A percentile compares a stretch with the other conserved stretches of the same genome.
Conservation (phyloP, 768 basidiomycete species). For the Lactarius sanguifluus region DNA sequence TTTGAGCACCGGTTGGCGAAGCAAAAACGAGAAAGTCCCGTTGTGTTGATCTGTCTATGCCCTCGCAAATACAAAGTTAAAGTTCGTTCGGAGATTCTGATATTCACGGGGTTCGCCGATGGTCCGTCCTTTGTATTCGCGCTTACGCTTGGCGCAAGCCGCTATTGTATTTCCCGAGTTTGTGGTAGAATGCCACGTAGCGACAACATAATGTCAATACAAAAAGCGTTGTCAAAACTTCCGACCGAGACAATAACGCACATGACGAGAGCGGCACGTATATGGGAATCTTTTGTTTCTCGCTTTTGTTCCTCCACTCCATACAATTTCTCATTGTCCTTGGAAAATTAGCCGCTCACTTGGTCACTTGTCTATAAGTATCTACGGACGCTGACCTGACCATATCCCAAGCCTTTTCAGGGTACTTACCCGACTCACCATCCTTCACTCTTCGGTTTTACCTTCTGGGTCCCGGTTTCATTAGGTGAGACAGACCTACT, state of each 20-base stretch:
- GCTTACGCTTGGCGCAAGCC: neutral
- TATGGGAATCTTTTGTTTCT: constrained; percentile 31
- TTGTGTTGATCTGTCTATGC: constrained; percentile 16
- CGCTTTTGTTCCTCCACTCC: constrained; percentile 37
- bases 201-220: constrained; percentile 6
- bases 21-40: neutral
- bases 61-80: constrained; percentile 24
- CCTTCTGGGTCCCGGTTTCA: constrained; percentile 17
- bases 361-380: constrained; percentile 35
- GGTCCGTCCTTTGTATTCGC: constrained; percentile 4
- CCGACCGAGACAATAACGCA: constrained; percentile 26
- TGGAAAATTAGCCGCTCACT: constrained; percentile 22
- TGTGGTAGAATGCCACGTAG: constrained; percentile 2
- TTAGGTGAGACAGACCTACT: constrained; percentile 6
- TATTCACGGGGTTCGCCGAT: neutral
- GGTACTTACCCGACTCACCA: constrained; percentile 12
- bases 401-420: constrained; percentile 19
- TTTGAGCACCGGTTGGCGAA: constrained; percentile 5
- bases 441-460: constrained; percentile 22
- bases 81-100: constrained; percentile 25
- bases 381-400: neutral
- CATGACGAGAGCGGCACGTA: constrained; percentile 32
- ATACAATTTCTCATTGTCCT: constrained; percentile 35
- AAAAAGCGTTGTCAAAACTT: constrained; percentile 12
- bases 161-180: neutral